These are phyloP conservation scores for Vigna reflexopilosa DNA, from an alignment of 306 rosid genomes.

Conservation along the genomic window DNA sequence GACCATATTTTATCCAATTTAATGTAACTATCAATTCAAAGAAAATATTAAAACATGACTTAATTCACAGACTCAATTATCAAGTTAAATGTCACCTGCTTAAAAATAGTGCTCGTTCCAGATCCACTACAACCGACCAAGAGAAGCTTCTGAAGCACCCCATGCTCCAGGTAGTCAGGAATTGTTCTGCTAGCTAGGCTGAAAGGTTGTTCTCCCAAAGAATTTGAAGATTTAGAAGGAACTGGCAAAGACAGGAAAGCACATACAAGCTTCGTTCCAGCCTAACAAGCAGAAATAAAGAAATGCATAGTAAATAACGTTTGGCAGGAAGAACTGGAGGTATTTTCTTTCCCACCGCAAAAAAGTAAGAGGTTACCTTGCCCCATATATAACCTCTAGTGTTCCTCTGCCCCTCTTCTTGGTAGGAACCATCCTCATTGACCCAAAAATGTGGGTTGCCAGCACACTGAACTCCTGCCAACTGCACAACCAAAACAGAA, in stretches of 20 bases:
- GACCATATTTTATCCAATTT: constrained; percentile 4
- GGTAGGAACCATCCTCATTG: constrained; percentile 98
- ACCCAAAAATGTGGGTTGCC: constrained; percentile 99
- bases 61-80: constrained; percentile 25
- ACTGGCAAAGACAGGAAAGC: constrained; percentile 94
- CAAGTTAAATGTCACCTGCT: constrained; percentile 71
- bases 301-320: constrained; percentile 16
- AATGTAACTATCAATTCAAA: constrained; percentile 25
- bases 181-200: constrained; percentile 61
- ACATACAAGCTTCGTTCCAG: constrained; percentile 97
- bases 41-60: constrained; percentile 9
- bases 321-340: background rate
- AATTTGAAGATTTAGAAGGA: constrained; percentile 77
- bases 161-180: constrained; percentile 92
- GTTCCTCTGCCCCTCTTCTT: constrained; percentile 99
- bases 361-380: constrained; percentile 61
- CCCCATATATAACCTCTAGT: constrained; percentile 99
- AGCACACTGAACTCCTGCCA: constrained; percentile 98
- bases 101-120: constrained; percentile 97
- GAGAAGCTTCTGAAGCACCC: constrained; percentile 89
- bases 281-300: constrained; percentile 59
- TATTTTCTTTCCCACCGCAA: background rate
- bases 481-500: constrained; percentile 57
- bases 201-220: constrained; percentile 68
- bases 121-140: constrained; percentile 95